phyloP scores from a whole-genome alignment of 257 asterid genomes.

The Solanum sejunctum region DNA sequence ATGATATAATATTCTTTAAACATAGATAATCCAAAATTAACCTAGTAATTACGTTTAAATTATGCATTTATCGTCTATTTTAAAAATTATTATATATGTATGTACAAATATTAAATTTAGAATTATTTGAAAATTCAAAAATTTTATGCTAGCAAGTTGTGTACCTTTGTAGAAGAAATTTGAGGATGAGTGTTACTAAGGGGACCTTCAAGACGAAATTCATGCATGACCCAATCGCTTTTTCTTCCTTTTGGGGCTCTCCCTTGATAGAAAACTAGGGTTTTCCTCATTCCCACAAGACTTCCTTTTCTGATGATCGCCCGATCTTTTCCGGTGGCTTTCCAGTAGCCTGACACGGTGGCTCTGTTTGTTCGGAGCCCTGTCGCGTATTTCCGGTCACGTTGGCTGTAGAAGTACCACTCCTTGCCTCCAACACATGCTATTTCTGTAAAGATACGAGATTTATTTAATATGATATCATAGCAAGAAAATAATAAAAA shows the following conservation, averaged over 20 bases:
- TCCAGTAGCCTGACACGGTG: constrained; percentile 80
- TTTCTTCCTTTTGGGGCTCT: constrained; percentile 88
- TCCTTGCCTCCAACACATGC: constrained; percentile 82
- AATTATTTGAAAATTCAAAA: neutral
- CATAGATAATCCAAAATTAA: neutral
- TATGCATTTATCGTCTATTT: neutral
- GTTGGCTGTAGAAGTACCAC: constrained; percentile 77
- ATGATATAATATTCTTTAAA: neutral
- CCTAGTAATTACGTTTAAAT: neutral
- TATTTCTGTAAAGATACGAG: constrained; percentile 14
- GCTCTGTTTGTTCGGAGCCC: constrained; percentile 87
- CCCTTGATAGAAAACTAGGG: constrained; percentile 77
- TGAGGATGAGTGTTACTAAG: constrained; percentile 20
- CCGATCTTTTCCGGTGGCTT: constrained; percentile 90
- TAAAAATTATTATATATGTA: too few relatives aligned
- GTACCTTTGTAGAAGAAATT: constrained; percentile 35
- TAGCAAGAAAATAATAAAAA: too few relatives aligned
- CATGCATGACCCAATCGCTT: constrained; percentile 93
- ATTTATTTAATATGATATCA: neutral
- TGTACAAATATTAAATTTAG: neutral
- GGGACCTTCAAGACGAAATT: constrained; percentile 61
- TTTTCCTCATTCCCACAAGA: constrained; percentile 81
- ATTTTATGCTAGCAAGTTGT: neutral
- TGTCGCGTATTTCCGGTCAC: constrained; percentile 78
- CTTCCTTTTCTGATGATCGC: constrained; percentile 30